Base-by-base conservation (phyloP, 2,329 filamentous ascomycete species). In the Trichoderma harzianum region DNA sequence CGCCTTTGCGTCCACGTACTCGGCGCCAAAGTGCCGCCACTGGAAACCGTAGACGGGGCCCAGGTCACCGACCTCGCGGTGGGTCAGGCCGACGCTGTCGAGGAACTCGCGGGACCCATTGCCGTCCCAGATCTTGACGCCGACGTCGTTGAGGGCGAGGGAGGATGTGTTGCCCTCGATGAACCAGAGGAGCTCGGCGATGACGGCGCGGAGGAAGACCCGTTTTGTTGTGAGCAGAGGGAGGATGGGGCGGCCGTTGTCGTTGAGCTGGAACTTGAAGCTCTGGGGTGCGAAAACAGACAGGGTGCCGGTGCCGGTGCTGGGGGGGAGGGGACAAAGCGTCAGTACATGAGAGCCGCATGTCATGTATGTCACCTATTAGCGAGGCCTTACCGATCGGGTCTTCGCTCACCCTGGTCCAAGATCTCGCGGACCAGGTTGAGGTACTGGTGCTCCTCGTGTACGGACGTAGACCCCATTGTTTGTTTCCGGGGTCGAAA, bases 21-120 rank as follows among this genome's bases (percentile, higher is more conserved):
- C 90, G 5, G 96, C 96, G 65, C 96, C 96, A 78, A 99, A 99
- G 82, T 98, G 95, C 3, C 96, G 92, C 96, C 96, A 99, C 83
- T 99, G 96, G 84, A 99, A 99, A 2, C 96, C 96, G 80, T 99
- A 99, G 0, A 98, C 95, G 34, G 96, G 96, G 0, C 96, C 96
- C 0, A 99, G 86, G 78, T 99, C 96, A 75, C 96, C 96, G 24
- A 67, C 92, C 67, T 90, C 93, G 72, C 95, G 93, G 79, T 97
- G 90, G 0, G 86, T 85, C 7, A 98, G 88, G 0, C 95, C 95
- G 1, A 96, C 88, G 74, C 86, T 91, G 84, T 99, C 95, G 47
- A 99, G 92, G 81, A 92, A 98, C 78, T 91, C 92, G 77, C 96
- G 93, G 61, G 91, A 94, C 57, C 95, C 96, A 80, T 99, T 99